These are phyloP conservation scores for Alternaria infectoria DNA, from an alignment of 2,329 filamentous ascomycete species.

Conservation along the genomic window DNA sequence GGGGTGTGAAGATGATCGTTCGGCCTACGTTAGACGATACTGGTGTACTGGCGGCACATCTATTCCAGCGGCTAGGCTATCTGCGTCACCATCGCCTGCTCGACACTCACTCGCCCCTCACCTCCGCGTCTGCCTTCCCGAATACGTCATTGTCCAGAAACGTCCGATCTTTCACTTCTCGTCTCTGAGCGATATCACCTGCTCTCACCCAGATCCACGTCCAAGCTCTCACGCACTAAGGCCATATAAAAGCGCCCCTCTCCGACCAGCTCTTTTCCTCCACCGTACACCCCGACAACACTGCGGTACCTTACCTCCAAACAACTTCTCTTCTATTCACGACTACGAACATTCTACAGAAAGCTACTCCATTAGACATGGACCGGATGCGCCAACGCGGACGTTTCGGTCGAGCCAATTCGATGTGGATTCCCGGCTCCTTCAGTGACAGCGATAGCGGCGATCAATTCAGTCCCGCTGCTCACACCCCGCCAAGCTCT, in stretches of 20 bases:
- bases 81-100: neutral
- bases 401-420: neutral
- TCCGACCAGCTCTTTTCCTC: neutral
- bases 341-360: neutral
- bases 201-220: neutral
- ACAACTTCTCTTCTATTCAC: neutral
- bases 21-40: neutral
- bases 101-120: neutral
- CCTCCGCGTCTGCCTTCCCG: neutral
- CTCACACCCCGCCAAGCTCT: neutral
- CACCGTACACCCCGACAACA: neutral
- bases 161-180: neutral
- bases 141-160: neutral
- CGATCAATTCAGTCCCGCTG: neutral
- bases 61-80: neutral
- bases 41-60: neutral
- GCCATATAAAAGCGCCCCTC: neutral
- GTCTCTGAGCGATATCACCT: neutral
- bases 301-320: neutral
- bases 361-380: neutral
- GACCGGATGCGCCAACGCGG: neutral
- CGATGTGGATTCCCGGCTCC: neutral
- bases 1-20: rapidly evolving
- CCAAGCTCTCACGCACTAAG: neutral
- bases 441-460: neutral